Base-by-base conservation (phyloP, 2,329 filamentous ascomycete genomes). In the Colletotrichum somersetense region DNA sequence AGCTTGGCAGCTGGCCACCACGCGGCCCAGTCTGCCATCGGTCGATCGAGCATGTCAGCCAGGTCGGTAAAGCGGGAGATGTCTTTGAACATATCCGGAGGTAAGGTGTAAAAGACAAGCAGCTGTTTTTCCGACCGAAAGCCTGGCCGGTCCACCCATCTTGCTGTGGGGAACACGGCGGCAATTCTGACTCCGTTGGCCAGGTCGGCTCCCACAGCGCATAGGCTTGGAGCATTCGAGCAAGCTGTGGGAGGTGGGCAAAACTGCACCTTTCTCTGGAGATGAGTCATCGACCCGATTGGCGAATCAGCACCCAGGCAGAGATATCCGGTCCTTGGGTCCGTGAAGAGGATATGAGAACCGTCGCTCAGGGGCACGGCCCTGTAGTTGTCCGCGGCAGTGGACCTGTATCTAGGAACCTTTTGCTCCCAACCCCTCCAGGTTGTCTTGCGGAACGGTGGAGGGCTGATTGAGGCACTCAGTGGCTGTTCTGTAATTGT, bases 351-450 rank as follows among this genome's bases (percentile, higher is more conserved):
- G 46, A 93, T 83, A 75, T 92, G 89, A 67, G 87, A 82, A 1
- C 91, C 90, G 77, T 93, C 91, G 73, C 89, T 91, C 50, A 93
- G 78, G 4, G 91, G 91, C 16, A 91, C 80, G 2, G 90, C 90
- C 57, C 86, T 87, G 75, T 90, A 91, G 75, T 92, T 89, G 76
- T 92, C 89, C 44, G 85, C 85, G 59, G 81, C 83, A 16, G 23
- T 14, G 33, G 59, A 42, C 18, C 57, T 63, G 11, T 40, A n/a
- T 16, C 52, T 62, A 12, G 20, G 6, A 6, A 16, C 7, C 14
- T 23, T 52, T 23, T 16, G 26, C 18, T 46, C 63, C 42, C 30
- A 42, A 11, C 53, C 16, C n/a, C 5, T 26, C 11, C 62, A 40
- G 2, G 53, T 20, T 23, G 30, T 44, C 35, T 38, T 53, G 20